Evolutionary conservation across 1,139 yeast genomes (phyloP).

Genomic region (Sugiyamaella novakii): DNA sequence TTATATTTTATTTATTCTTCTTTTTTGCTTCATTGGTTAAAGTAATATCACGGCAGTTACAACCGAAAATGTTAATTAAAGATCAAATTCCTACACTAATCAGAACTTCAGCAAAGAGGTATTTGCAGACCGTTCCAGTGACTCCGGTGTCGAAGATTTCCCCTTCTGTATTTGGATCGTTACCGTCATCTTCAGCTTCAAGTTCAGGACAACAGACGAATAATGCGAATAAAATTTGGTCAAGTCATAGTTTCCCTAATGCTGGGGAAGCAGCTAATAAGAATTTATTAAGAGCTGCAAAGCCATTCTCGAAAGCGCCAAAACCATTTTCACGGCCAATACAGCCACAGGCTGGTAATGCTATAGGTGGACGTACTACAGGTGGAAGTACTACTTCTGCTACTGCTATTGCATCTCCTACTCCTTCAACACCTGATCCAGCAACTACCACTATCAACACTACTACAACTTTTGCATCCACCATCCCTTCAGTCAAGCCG

Average conservation of each 20-base stretch:
- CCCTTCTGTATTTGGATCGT: constrained; percentile 23
- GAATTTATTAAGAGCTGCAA: constrained; percentile 18
- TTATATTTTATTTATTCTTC: no score
- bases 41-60: background rate
- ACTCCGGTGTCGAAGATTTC: constrained; percentile 23
- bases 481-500: constrained; percentile 37
- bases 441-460: constrained; percentile 3
- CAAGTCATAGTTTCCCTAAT: constrained; percentile 23
- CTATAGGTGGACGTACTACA: background rate
- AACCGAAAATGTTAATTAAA: constrained; percentile 13
- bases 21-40: no score
- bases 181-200: constrained; percentile 24
- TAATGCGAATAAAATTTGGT: constrained; percentile 19
- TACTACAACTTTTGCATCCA: constrained; percentile 17
- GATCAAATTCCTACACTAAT: constrained; percentile 20
- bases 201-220: background rate
- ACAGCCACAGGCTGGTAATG: constrained; percentile 6
- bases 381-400: background rate
- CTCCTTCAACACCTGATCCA: background rate
- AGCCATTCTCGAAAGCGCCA: constrained; percentile 20
- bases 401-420: background rate
- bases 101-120: constrained; percentile 24
- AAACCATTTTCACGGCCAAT: constrained; percentile 14
- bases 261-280: constrained; percentile 12
- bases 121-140: constrained; percentile 24